phyloP scores from a whole-genome alignment of 2,329 filamentous ascomycete genomes.

The Ophiosphaerella narmari region DNA sequence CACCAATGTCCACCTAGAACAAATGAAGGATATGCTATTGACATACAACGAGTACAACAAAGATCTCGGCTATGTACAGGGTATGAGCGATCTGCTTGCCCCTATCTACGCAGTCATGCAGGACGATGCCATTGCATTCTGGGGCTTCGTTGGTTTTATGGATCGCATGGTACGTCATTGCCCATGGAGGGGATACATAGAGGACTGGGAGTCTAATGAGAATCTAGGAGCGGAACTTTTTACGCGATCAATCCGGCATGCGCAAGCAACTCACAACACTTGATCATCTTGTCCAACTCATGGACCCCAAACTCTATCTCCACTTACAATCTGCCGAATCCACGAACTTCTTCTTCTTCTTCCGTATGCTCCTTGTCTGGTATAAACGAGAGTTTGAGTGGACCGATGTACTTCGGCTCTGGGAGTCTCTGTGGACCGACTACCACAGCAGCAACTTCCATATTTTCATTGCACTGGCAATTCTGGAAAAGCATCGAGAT shows the following conservation, averaged over 20 bases:
- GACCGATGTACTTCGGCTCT: conserved; percentile 82
- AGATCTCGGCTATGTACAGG: conserved; percentile 94
- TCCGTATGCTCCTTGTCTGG: conserved; percentile 98
- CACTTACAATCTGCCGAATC: conserved; percentile 89
- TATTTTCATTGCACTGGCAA: conserved; percentile 89
- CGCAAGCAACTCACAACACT: conserved; percentile 85
- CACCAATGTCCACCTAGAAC: conserved; percentile 96
- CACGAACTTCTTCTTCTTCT: conserved; percentile 99
- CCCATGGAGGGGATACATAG: background rate
- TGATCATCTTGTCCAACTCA: conserved; percentile 92
- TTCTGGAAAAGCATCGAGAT: conserved; percentile 92
- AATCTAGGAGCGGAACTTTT: conserved; percentile 80
- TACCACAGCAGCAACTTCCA: conserved; percentile 88
- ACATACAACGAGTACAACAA: conserved; percentile 99
- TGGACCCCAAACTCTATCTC: conserved; percentile 92
- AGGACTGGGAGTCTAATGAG: conserved; percentile 7
- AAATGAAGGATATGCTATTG: conserved; percentile 98
- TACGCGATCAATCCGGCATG: conserved; percentile 96
- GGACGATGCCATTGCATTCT: conserved; percentile 95
- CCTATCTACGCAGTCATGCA: conserved; percentile 97
- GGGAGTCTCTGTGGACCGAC: conserved; percentile 96
- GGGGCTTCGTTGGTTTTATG: conserved; percentile 97
- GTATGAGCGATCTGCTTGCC: conserved; percentile 95
- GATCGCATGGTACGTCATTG: conserved; percentile 71
- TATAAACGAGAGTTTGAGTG: conserved; percentile 97